Percentiles rank a stretch among this genome's conserved stretches.
phyloP scores from a whole-genome alignment of 257 asterid species.

The Anisodus tanguticus region DNA sequence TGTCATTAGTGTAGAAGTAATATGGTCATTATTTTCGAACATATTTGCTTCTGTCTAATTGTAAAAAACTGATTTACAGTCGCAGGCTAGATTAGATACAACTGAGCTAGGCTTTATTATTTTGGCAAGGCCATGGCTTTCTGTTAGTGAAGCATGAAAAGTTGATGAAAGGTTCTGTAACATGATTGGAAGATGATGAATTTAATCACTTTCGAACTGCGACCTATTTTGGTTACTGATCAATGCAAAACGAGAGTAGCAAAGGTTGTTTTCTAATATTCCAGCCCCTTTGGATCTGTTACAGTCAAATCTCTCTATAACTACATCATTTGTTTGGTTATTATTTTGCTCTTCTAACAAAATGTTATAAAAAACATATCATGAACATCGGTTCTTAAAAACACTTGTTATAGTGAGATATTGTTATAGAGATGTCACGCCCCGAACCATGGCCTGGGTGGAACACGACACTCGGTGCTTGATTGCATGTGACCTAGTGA shows the following conservation, averaged over 20 bases:
- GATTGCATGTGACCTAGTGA: no score
- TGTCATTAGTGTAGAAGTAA: neutral
- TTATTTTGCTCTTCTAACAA: neutral
- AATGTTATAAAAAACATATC: no score
- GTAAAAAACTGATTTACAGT: slow-evolving; percentile 13
- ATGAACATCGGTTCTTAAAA: no score
- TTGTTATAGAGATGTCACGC: no score
- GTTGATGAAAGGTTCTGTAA: neutral
- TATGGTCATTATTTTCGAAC: neutral
- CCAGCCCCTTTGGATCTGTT: neutral
- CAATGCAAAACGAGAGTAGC: neutral
- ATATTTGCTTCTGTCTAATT: neutral
- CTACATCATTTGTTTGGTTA: neutral
- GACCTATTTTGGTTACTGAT: neutral
- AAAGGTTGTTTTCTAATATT: neutral
- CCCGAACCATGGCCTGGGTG: no score
- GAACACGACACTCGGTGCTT: no score
- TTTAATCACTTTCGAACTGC: neutral
- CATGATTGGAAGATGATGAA: neutral
- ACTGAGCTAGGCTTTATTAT: slow-evolving; percentile 14
- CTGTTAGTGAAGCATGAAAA: neutral
- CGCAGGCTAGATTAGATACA: slow-evolving; percentile 11
- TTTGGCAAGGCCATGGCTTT: slow-evolving; percentile 16
- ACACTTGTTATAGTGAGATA: no score
- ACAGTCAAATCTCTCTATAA: neutral